These are phyloP conservation scores for Suillus alpinus DNA, from an alignment of 768 basidiomycete genomes.

Conservation along the genomic window DNA sequence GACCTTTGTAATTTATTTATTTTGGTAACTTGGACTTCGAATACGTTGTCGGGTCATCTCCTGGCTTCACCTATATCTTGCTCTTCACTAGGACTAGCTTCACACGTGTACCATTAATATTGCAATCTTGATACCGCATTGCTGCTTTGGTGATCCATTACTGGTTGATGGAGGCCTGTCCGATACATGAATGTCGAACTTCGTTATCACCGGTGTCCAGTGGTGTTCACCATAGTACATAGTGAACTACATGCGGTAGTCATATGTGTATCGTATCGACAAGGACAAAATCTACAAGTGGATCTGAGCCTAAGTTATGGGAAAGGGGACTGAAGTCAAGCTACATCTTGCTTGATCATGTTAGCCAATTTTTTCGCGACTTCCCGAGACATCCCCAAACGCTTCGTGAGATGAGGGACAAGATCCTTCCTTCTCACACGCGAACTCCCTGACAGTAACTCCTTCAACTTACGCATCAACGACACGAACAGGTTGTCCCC, in stretches of 20 bases:
- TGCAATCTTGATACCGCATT: neutral
- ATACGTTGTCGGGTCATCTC: neutral
- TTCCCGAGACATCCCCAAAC: slow-evolving; percentile 26
- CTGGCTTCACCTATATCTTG: neutral
- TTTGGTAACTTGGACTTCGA: neutral
- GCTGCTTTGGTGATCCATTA: neutral
- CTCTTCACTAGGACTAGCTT: neutral
- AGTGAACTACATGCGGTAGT: too few relatives aligned
- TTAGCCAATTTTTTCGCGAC: slow-evolving; percentile 21
- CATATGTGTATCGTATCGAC: neutral
- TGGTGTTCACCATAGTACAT: too few relatives aligned
- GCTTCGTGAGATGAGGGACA: slow-evolving; percentile 16
- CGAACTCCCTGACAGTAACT: slow-evolving; percentile 11
- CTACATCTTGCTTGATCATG: slow-evolving; percentile 17
- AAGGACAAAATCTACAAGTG: neutral
- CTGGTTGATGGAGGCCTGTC: neutral
- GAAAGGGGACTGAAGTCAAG: neutral
- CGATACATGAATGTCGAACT: too few relatives aligned
- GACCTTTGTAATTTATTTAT: neutral
- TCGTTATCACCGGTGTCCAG: too few relatives aligned
- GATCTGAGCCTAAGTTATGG: neutral
- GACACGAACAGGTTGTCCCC: slow-evolving; percentile 14
- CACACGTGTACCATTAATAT: neutral
- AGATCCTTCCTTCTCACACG: slow-evolving; percentile 18
- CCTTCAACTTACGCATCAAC: slow-evolving; percentile 10